Base-by-base conservation (phyloP, 2,329 filamentous ascomycete species). In the Cladosporium sphaerospermum region DNA sequence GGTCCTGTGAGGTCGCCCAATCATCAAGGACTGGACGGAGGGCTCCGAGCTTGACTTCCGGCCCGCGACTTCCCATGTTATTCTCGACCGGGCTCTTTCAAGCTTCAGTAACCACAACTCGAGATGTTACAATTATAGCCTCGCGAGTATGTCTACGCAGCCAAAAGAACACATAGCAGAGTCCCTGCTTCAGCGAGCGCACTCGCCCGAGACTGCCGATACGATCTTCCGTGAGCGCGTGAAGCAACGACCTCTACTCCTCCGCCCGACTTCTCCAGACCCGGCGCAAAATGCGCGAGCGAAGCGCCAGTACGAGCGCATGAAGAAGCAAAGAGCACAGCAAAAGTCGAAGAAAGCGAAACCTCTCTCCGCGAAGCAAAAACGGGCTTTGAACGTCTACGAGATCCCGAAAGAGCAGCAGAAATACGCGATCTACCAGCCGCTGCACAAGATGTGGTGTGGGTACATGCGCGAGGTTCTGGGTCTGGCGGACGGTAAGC, bases 381-480 rank as follows among this genome's bases (percentile, higher is more conserved):
- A 91, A 61, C 84, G 90, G 11, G 74, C 73, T 4, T 77, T 90
- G 0, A 81, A 83, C 9, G 76, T 96, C 13, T 85, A 95, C 71
- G 81, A 88, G 9, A 78, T 96, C 5, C 85, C 87, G 0, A 81
- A 81, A 55, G 73, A 78, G 34, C 81, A 85, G 53, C 79, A 80
- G 60, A 84, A 83, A 57, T 95, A 95, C 64, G 77, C 77, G 4
- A 78, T 92, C 32, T 97, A 93, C 68, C 79, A 83, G 60, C 86
- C 86, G 0, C 72, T 99, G 60, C 82, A 95, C 67, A 70, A 71
- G 13, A 75, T 99, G 58, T 99, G 93, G 93, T 71, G 84, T 36
- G 84, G 81, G 3, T 99, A 99, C 70, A 86, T 93, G 64, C 81
- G 84, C 51, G 91, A 96, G 61, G 75, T 96, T 0, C 71, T 97